Evolutionary conservation across 139 green algal species (phyloP), one percentile per base, ranked within the genome.

Genomic region (Chlorella sorokiniana): DNA sequence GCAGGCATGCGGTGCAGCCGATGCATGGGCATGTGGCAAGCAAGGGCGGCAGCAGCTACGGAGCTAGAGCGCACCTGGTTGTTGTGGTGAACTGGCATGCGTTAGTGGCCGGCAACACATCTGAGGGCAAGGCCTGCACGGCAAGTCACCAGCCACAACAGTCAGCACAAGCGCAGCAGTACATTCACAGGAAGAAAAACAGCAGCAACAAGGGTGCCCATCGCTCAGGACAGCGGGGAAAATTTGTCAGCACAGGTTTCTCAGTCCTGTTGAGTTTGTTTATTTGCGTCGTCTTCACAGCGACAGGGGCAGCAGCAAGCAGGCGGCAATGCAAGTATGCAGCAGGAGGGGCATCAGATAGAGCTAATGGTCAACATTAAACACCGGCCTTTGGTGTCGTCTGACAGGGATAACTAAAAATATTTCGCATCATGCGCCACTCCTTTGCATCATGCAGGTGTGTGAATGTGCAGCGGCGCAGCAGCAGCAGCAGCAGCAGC

Each of bases 191-290:
- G 16, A 4, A 22, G 2, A 16, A 56, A 4, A 4, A 33, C 33
- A 10, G 33, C 35, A 38, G 51, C 63, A 78, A 33, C 44, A 63
- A 76, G 41, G 27, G 44, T 14, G 1, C 38, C 11, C 33, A 45
- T 54, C 68, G 82, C 86, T 92, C 88, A 92, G 89, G 73, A 93
- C 88, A 93, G 89, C 89, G 89, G 89, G 86, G 83, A 92, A 90
- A 88, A n/a, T n/a, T 88, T 88, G 37, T 86, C 84, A 81, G 45
- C 84, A 88, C 69, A 86, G 82, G 38, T 51, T 51, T 74, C 78
- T 92, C 89, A 82, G 88, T 85, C 92, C 91, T 95, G 91, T 95
- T 95, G 91, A 95, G 92, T 93, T 95, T 95, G 91, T 91, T 85
- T 82, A 88, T 86, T 90, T 82, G 65, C 68, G 78, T 45, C 64